Base-by-base conservation (phyloP, 2,329 filamentous ascomycete genomes). In the Parastagonospora avenae region DNA sequence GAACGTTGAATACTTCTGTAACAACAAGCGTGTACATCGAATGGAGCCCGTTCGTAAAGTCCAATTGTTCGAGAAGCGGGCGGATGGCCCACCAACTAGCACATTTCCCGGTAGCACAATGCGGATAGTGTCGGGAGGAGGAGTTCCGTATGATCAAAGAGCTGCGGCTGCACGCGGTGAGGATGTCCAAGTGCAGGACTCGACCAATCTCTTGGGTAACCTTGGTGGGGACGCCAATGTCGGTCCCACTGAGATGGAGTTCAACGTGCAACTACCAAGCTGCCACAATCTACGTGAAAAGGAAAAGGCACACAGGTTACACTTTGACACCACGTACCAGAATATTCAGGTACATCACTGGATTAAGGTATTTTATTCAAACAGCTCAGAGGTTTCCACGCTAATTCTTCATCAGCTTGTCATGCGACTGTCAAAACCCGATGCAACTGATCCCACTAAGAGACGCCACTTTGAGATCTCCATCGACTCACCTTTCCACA, bases 261-360 rank as follows among this genome's bases (percentile, higher is more conserved):
- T 96, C 79, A 94, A 89, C 55, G 91, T 96, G 8, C 91, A 96
- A 75, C 81, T 97, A 42, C 92, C 92, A 9, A 96, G 90, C 31
- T 97, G 92, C 68, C 85, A 90, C 62, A 87, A 88, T 67, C 92
- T 95, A 88, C 82, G 78, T 60, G 85, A 89, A 16, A 89, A 87
- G 40, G 87, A 92, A 66, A 80, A 82, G 55, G 67, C 73, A 24
- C 81, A 84, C 51, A 83, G 85, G 52, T 76, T 97, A 52, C 89
- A 96, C 70, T 93, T 93, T 46, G 92, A 96, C 69, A 96, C 91
- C 47, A 96, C 91, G 50, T 96, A 93, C 80, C 89, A 91, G 67
- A 95, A 95, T 57, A 93, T 96, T 45, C 91, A 94, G 65, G 92
- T 97, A 46, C 91, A 91, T 70, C 92, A 97, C 71, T 96, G 92